These are phyloP conservation scores for Torulaspora quercuum DNA, from an alignment of 805 yeast genomes.

Conservation along the genomic window DNA sequence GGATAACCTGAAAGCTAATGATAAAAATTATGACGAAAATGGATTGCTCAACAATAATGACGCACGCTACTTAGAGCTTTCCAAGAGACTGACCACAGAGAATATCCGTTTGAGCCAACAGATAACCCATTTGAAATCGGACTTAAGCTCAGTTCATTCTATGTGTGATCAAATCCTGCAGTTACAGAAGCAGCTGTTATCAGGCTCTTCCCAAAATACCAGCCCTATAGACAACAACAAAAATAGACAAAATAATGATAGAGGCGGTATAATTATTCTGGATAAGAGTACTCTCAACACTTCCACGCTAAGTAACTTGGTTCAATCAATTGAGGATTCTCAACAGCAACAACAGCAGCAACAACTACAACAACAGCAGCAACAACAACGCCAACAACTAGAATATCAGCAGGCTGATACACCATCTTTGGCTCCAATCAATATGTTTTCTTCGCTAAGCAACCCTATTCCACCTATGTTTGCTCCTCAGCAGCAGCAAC, in stretches of 20 bases:
- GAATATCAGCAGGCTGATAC: conserved; percentile 14
- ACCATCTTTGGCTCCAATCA: conserved; percentile 20
- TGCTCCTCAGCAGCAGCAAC: conserved; percentile 8
- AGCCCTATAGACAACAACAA: conserved; percentile 1
- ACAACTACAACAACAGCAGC: conserved; percentile 7
- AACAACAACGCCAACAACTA: conserved; percentile 1
- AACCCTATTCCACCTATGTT: conserved; percentile 12
- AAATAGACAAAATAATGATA: conserved; percentile 3
- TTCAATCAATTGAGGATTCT: conserved; percentile 23
- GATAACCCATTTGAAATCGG: conserved; percentile 28
- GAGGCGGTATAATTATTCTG: conserved; percentile 20
- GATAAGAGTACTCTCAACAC: conserved; percentile 28
- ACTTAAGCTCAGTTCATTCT: conserved; percentile 26
- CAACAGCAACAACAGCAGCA: conserved; percentile 6
- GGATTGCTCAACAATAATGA: conserved; percentile 5
- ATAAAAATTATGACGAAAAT: conserved; percentile 5
- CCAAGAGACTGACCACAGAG: conserved; percentile 32
- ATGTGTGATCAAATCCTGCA: conserved; percentile 31
- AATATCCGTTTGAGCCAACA: conserved; percentile 33
- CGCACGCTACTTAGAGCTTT: conserved; percentile 25
- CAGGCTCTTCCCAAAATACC: conserved; percentile 9
- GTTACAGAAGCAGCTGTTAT: conserved; percentile 25
- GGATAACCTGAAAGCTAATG: conserved; percentile 4
- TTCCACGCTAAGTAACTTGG: conserved; percentile 21
- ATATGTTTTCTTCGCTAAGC: conserved; percentile 16